Evolutionary conservation across 1,139 yeast genomes (phyloP).

Genomic region (Meyerozyma smithsonii): DNA sequence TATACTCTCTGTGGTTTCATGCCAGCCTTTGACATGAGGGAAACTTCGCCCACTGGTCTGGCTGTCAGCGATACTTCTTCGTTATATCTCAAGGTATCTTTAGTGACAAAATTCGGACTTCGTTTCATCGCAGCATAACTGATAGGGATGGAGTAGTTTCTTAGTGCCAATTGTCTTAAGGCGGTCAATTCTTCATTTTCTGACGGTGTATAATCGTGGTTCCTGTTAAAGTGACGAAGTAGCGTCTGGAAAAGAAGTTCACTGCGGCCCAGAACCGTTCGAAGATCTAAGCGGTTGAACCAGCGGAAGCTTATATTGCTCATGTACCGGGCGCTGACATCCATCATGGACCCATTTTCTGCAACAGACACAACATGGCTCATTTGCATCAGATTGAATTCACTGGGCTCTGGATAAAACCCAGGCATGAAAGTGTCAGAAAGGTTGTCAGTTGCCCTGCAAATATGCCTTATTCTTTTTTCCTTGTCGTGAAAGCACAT

Average conservation of each 20-base stretch:
- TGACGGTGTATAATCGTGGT: conserved; percentile 4
- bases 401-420: conserved; percentile 22
- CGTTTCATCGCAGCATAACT: conserved; percentile 26
- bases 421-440: conserved; percentile 13
- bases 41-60: conserved; percentile 16
- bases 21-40: conserved; percentile 13
- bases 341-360: conserved; percentile 17
- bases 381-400: conserved; percentile 32
- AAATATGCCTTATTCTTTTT: conserved; percentile 20
- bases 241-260: conserved; percentile 24
- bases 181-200: conserved; percentile 19
- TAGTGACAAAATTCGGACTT: conserved; percentile 27
- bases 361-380: conserved; percentile 27
- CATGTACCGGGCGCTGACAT: conserved; percentile 35
- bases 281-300: conserved; percentile 27
- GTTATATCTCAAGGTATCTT: conserved; percentile 25
- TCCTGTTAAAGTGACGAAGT: conserved; percentile 18
- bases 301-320: conserved; percentile 28
- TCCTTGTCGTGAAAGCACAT: conserved; percentile 30
- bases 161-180: conserved; percentile 21
- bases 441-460: conserved; percentile 1
- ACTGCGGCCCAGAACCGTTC: conserved; percentile 27
- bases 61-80: conserved; percentile 19
- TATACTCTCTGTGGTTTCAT: conserved; percentile 17
- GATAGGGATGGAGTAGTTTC: conserved; percentile 23